Evolutionary conservation across 441 rosid genomes (phyloP), one percentile per base, ranked within the genome.

Genomic region (Syzygium syzygioides): DNA sequence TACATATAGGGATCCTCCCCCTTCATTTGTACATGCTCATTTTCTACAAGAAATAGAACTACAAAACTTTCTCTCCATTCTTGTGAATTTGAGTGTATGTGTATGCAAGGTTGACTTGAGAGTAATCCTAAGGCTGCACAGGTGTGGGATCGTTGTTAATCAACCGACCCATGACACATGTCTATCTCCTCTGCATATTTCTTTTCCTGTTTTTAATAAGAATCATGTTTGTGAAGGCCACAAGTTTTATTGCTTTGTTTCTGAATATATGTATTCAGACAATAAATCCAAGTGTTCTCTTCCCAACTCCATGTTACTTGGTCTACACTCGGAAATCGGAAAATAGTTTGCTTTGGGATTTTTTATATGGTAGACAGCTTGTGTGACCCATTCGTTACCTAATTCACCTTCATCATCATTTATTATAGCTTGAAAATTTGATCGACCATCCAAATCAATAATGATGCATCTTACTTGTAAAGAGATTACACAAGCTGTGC

Each of bases 361-460:
- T 34, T 34, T 18, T 68, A 0, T 19, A 0, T 12, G 2, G 8
- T 3, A 15, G 23, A 64, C 23, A 7, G 23, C 76, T 64, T 30
- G 41, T 5, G 8, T 19, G 45, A 34, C 26, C 48, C 26, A 6
- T 32, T 34, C 0, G 2, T 68, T 0, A 19, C 14, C 34, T 0
- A 3, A 0, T 20, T 34, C 79, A 34, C 7, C 26, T 0, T 68
- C 26, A 68, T 19, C 7, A 34, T 48, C 0, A 0, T 11, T 1
- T 0, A 64, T 64, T 30, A 30, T 64, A 30, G 0, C 9, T 64
- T 30, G 76, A 30, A 0, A 19, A 19, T 68, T 68, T 19, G 26
- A 23, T 68, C 48, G 23, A 68, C 41, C 10, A 19, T 34, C 25
- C 25, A 68, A 34, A 68, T 1, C 4, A 0, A 3, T 34, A 26